These are phyloP conservation scores for Atkinsonella hypoxylon DNA, from an alignment of 2,329 filamentous ascomycete species.

Conservation along the genomic window DNA sequence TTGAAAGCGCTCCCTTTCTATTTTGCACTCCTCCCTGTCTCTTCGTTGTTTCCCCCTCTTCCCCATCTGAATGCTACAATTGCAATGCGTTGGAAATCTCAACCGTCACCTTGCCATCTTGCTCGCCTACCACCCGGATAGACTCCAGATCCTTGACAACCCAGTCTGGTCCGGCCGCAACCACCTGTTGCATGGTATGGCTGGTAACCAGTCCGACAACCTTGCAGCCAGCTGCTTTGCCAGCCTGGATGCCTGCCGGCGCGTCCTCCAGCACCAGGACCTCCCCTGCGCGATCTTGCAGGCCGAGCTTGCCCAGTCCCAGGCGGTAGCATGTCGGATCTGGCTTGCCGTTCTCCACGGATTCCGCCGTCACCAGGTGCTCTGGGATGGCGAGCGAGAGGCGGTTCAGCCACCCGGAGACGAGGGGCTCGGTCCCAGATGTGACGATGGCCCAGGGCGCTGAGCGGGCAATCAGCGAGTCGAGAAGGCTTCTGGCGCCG, in stretches of 20 bases:
- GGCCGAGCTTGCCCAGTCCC: constrained; percentile 49
- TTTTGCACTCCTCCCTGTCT: background rate
- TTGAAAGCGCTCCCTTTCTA: background rate
- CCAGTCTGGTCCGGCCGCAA: constrained; percentile 73
- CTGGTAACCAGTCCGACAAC: constrained; percentile 80
- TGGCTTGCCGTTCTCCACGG: constrained; percentile 63
- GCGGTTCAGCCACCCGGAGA: constrained; percentile 60
- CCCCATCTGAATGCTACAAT: constrained; percentile 6
- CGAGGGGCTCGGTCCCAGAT: constrained; percentile 56
- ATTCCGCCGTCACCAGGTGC: constrained; percentile 63
- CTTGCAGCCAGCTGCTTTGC: constrained; percentile 75
- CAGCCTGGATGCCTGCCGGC: constrained; percentile 70
- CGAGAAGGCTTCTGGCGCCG: constrained; percentile 62
- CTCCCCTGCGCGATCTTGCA: constrained; percentile 32
- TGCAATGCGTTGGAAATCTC: constrained; percentile 53
- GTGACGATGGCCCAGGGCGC: constrained; percentile 82
- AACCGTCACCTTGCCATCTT: constrained; percentile 49
- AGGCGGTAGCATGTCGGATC: constrained; percentile 64
- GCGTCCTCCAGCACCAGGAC: constrained; percentile 81
- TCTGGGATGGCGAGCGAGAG: constrained; percentile 53
- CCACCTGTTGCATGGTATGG: constrained; percentile 61
- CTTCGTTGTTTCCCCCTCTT: background rate
- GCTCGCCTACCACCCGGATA: constrained; percentile 48
- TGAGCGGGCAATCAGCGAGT: constrained; percentile 46
- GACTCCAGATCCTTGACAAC: constrained; percentile 70